A percentile compares a stretch with the other conserved stretches of the same genome.
These are phyloP conservation scores for Apodospora peruviana DNA, from an alignment of 495 filamentous ascomycete genomes.

Conservation along the genomic window DNA sequence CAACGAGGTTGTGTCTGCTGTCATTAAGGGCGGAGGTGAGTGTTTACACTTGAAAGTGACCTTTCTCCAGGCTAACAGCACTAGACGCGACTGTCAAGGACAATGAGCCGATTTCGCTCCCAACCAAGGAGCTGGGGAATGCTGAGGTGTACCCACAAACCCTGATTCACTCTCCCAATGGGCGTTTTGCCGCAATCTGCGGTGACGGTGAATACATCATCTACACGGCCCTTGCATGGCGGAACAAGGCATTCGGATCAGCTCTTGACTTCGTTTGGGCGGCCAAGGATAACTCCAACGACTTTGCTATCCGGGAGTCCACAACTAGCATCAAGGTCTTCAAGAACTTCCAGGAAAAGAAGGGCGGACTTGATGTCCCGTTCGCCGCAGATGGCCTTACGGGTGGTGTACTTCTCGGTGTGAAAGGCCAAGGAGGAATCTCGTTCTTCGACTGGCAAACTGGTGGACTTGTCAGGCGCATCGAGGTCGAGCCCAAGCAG, in stretches of 20 bases:
- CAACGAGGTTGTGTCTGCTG: conserved; percentile 80
- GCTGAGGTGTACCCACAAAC: conserved; percentile 97
- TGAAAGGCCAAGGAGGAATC: conserved; percentile 89
- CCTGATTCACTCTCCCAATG: conserved; percentile 91
- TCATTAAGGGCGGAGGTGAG: conserved; percentile 82
- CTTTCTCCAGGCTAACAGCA: conserved; percentile 2
- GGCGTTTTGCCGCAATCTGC: conserved; percentile 93
- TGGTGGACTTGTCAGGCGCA: conserved; percentile 81
- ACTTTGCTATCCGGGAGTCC: conserved; percentile 95
- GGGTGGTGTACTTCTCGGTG: conserved; percentile 87
- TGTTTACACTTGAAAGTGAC: not conserved
- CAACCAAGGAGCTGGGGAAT: conserved; percentile 88
- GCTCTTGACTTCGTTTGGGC: conserved; percentile 97
- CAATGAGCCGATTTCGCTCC: conserved; percentile 74
- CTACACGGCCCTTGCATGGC: conserved; percentile 94
- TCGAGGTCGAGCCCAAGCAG: conserved; percentile 90
- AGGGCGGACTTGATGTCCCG: conserved; percentile 83
- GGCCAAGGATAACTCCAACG: conserved; percentile 95
- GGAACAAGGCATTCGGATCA: conserved; percentile 95
- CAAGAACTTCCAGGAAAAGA: conserved; percentile 94
- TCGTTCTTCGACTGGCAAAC: conserved; percentile 96
- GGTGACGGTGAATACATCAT: conserved; percentile 98
- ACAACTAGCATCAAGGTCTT: conserved; percentile 90
- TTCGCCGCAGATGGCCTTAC: conserved; percentile 92
- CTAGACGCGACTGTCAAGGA: conserved; percentile 76